Evolutionary conservation across 164 flowering plant species (phyloP).

Genomic region (Piper longum): DNA sequence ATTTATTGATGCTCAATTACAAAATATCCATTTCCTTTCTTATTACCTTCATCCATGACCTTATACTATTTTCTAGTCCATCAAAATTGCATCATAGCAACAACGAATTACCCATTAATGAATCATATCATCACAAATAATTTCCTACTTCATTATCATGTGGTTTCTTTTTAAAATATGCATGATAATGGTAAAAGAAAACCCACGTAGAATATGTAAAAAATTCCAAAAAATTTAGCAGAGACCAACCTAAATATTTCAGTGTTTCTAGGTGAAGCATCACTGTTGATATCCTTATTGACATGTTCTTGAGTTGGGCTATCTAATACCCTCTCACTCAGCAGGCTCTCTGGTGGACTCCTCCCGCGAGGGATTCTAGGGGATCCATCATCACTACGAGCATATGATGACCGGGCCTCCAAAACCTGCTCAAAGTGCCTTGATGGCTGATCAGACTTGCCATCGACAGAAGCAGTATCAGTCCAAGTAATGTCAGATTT

Average conservation of each 20-base stretch:
- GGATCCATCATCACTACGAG: conserved; percentile 33
- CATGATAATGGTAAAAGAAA: neutral
- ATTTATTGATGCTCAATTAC: neutral
- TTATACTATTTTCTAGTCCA: neutral
- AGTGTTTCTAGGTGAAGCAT: conserved; percentile 2
- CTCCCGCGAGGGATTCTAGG: conserved; percentile 45
- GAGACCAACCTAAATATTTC: neutral
- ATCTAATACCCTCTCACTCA: conserved; percentile 26
- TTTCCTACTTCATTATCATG: neutral
- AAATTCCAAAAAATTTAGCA: neutral
- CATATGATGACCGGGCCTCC: conserved; percentile 29
- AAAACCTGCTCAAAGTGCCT: conserved; percentile 16
- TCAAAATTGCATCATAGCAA: too few species aligned
- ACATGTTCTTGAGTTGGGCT: conserved; percentile 36
- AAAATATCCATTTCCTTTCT: neutral
- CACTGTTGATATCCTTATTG: neutral
- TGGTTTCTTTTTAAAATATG: neutral
- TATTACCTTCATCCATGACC: neutral
- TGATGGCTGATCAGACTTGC: conserved; percentile 30
- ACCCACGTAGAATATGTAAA: neutral
- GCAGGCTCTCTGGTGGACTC: conserved; percentile 28
- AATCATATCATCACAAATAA: too few species aligned
- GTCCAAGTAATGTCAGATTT: neutral
- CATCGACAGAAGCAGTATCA: conserved; percentile 15
- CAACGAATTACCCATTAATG: too few species aligned